Evolutionary conservation across 2,329 filamentous ascomycete genomes (phyloP).

Genomic region (Calonectria naviculata): DNA sequence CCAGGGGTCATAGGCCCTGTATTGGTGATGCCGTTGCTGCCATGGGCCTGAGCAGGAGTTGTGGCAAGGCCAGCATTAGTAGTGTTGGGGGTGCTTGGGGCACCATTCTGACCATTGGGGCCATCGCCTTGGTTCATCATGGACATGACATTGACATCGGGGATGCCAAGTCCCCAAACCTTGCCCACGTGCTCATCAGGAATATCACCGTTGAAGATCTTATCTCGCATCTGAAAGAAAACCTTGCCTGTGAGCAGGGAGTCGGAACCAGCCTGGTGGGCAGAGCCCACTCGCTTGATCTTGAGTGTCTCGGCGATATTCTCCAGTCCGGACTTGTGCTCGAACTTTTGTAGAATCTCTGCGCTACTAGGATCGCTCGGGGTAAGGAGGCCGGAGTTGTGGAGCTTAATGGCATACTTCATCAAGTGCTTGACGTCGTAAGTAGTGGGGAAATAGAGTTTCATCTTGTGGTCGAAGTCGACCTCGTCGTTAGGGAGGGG

Average conservation of each 20-base stretch:
- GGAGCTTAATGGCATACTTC: constrained; percentile 83
- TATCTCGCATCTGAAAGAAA: constrained; percentile 92
- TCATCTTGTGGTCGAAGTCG: constrained; percentile 89
- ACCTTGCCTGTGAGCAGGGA: constrained; percentile 92
- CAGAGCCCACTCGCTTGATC: constrained; percentile 86
- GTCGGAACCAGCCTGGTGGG: constrained; percentile 94
- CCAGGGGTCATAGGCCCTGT: constrained; percentile 84
- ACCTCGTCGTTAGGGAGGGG: constrained; percentile 89
- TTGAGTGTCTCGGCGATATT: constrained; percentile 94
- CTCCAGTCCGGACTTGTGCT: constrained; percentile 91
- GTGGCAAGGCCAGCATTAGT: constrained; percentile 61
- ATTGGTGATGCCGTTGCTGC: constrained; percentile 65
- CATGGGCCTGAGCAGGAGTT: constrained; percentile 62
- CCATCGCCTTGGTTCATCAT: constrained; percentile 47
- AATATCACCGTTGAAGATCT: constrained; percentile 87
- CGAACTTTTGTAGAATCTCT: constrained; percentile 85
- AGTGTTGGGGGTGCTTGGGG: constrained; percentile 77
- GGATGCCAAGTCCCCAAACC: constrained; percentile 90
- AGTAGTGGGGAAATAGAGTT: constrained; percentile 91
- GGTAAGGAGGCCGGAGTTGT: constrained; percentile 71
- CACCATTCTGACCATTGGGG: constrained; percentile 52
- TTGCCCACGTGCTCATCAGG: constrained; percentile 87
- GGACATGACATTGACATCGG: constrained; percentile 63
- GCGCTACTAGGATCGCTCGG: constrained; percentile 72
- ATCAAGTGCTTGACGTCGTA: constrained; percentile 98